Evolutionary conservation across 2,329 filamentous ascomycete species (phyloP).

Genomic region (Daldinia sp.): DNA sequence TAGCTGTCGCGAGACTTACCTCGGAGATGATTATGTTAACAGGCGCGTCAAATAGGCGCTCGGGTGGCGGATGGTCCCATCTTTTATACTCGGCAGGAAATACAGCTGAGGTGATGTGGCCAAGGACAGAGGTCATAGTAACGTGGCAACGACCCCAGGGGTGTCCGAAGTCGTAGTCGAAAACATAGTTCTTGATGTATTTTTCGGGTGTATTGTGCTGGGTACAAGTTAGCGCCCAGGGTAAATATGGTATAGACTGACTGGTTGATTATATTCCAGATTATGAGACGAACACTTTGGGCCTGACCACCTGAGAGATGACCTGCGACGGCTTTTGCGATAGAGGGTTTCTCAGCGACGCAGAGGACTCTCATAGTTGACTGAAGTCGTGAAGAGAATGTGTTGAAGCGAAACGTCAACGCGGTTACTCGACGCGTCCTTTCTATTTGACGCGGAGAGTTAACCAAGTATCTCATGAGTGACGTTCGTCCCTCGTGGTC

Average conservation of each 20-base stretch:
- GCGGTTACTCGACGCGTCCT: conserved; percentile 30
- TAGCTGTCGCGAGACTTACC: conserved; percentile 53
- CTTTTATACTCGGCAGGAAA: conserved; percentile 78
- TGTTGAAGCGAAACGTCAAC: not conserved
- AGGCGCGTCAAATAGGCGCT: conserved; percentile 80
- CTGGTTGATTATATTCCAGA: not conserved
- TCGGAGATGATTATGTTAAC: conserved; percentile 73
- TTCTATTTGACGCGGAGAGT: conserved; percentile 22
- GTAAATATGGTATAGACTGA: not conserved
- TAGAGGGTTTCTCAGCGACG: conserved; percentile 90
- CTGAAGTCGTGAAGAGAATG: conserved; percentile 25
- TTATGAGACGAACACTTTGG: conserved; percentile 69
- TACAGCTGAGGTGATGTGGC: conserved; percentile 83
- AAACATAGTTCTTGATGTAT: conserved; percentile 94
- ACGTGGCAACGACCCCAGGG: conserved; percentile 84
- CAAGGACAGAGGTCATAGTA: conserved; percentile 92
- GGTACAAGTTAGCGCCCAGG: conserved; percentile 26
- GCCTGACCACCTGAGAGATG: conserved; percentile 83
- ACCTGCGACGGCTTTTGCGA: conserved; percentile 90
- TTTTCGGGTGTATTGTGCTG: conserved; percentile 74
- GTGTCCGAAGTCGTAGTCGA: conserved; percentile 84
- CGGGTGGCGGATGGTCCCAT: conserved; percentile 84
- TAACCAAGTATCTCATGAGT: conserved; percentile 27
- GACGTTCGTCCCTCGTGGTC: conserved; percentile 1
- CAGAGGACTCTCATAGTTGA: conserved; percentile 68